A percentile compares a stretch with the other conserved stretches of the same genome.
phyloP scores from a whole-genome alignment of 768 basidiomycete genomes.

The Psilocybe subaeruginosa region DNA sequence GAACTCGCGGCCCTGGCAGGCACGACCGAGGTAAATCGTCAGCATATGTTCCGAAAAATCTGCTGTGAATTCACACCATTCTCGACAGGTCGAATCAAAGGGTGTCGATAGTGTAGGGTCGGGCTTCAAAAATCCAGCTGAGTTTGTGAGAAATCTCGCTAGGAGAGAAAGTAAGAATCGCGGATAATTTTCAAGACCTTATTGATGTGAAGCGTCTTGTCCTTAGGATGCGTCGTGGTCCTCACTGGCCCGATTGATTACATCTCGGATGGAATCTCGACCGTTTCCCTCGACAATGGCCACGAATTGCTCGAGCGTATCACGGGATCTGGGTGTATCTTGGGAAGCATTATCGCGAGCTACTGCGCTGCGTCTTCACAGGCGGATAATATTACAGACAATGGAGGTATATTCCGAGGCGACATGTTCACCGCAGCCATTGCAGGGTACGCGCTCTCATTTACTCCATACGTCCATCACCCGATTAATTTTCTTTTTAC shows the following conservation, averaged over 20 bases:
- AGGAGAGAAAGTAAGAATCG: conserved; percentile 67
- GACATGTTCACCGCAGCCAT: conserved; percentile 80
- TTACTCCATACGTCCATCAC: neutral
- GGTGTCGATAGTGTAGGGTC: conserved; percentile 87
- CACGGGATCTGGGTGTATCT: conserved; percentile 90
- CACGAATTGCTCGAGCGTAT: conserved; percentile 73
- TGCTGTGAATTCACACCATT: neutral
- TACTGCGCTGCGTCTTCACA: conserved; percentile 71
- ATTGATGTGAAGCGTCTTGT: neutral
- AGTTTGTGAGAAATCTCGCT: conserved; percentile 72
- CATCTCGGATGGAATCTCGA: conserved; percentile 76
- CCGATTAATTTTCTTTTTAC: conserved; percentile 10
- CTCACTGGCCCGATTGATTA: conserved; percentile 84
- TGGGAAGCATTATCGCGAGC: conserved; percentile 75
- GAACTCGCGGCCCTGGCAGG: conserved; percentile 82
- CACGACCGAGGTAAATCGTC: conserved; percentile 64
- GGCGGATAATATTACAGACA: conserved; percentile 15
- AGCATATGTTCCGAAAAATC: neutral
- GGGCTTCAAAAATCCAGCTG: conserved; percentile 76
- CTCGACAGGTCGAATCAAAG: conserved; percentile 61
- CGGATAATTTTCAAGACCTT: neutral
- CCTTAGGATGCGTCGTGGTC: conserved; percentile 69
- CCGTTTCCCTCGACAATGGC: conserved; percentile 78
- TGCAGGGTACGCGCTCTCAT: conserved; percentile 61
- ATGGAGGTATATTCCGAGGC: conserved; percentile 62